phyloP scores from a whole-genome alignment of 2,329 filamentous ascomycete species.

The Penicillium sumatraense region DNA sequence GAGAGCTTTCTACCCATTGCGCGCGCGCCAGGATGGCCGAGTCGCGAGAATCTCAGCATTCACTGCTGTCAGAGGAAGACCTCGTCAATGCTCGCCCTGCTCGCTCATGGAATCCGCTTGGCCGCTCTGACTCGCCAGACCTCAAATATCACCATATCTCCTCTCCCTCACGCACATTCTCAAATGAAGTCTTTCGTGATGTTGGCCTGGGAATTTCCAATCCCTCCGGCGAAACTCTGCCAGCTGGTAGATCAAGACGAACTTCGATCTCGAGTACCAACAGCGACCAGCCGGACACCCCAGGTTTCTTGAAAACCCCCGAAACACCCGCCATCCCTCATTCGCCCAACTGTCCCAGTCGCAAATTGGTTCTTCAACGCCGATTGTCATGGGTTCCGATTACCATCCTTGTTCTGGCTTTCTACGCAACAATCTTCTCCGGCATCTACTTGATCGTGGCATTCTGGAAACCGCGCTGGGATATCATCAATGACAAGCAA shows the following conservation, averaged over 20 bases:
- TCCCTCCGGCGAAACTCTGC: slow-evolving; percentile 11
- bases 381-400: slow-evolving; percentile 41
- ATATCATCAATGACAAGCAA: slow-evolving; percentile 55
- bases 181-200: slow-evolving; percentile 23
- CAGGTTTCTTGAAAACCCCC: slow-evolving; percentile 19
- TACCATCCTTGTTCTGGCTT: slow-evolving; percentile 40
- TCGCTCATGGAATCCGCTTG: slow-evolving; percentile 25
- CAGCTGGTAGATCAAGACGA: slow-evolving; percentile 1
- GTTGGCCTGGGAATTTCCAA: slow-evolving; percentile 26
- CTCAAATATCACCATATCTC: slow-evolving; percentile 14
- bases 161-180: slow-evolving; percentile 12
- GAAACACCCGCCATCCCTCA: slow-evolving; percentile 12
- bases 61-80: slow-evolving; percentile 19
- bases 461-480: slow-evolving; percentile 65
- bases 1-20: not conserved
- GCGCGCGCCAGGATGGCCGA: slow-evolving; percentile 15
- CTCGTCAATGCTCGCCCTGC: slow-evolving; percentile 16
- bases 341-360: slow-evolving; percentile 34
- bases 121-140: slow-evolving; percentile 10
- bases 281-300: slow-evolving; percentile 3
- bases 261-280: slow-evolving; percentile 6
- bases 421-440: slow-evolving; percentile 44
- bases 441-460: slow-evolving; percentile 67
- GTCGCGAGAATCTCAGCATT: slow-evolving; percentile 21
- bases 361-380: slow-evolving; percentile 33